A percentile compares a stretch with the other conserved stretches of the same genome.
phyloP scores from a whole-genome alignment of 352 stramenopile genomes.

The Phytophthora chlamydospora region DNA sequence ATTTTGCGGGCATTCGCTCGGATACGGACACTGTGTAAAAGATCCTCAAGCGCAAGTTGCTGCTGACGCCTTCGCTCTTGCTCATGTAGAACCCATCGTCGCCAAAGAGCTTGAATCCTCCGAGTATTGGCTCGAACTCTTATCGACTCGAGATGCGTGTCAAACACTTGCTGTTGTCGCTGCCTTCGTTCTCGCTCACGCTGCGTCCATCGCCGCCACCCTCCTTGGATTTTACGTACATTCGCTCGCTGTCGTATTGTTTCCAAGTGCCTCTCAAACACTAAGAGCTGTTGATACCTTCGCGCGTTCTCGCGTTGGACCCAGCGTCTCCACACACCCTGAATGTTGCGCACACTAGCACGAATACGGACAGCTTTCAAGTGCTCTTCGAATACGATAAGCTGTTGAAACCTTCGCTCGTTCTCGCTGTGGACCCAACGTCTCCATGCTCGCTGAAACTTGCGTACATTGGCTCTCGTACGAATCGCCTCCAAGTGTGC shows the following conservation, averaged over 20 bases:
- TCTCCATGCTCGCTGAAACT: slow-evolving; percentile 14
- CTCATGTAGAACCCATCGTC: slow-evolving; percentile 9
- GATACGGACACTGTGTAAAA: not conserved
- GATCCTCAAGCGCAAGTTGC: slow-evolving; percentile 3
- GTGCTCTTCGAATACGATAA: not conserved
- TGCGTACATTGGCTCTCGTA: slow-evolving; percentile 4
- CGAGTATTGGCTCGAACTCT: not conserved
- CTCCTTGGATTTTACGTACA: slow-evolving; percentile 22
- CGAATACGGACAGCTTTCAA: slow-evolving; percentile 10
- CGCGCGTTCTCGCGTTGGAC: slow-evolving; percentile 4
- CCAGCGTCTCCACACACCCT: slow-evolving; percentile 30
- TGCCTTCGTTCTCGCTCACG: slow-evolving; percentile 4
- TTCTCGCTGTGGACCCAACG: not conserved
- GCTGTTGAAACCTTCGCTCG: slow-evolving; percentile 10
- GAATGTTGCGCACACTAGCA: slow-evolving; percentile 26
- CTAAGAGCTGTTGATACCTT: slow-evolving; percentile 3
- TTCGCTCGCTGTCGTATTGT: slow-evolving; percentile 11
- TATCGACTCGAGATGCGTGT: slow-evolving; percentile 9
- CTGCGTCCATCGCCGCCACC: slow-evolving; percentile 16
- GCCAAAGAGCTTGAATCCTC: slow-evolving; percentile 22
- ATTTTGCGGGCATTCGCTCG: slow-evolving; percentile 10
- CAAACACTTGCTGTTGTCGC: slow-evolving; percentile 9
- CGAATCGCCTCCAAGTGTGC: slow-evolving; percentile 5
- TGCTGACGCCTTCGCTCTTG: slow-evolving; percentile 3
- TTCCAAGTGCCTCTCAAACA: slow-evolving; percentile 9